Percentiles rank a stretch among this genome's conserved stretches.
Conservation (phyloP, 768 basidiomycete species). For the Tricholoma terreum region DNA sequence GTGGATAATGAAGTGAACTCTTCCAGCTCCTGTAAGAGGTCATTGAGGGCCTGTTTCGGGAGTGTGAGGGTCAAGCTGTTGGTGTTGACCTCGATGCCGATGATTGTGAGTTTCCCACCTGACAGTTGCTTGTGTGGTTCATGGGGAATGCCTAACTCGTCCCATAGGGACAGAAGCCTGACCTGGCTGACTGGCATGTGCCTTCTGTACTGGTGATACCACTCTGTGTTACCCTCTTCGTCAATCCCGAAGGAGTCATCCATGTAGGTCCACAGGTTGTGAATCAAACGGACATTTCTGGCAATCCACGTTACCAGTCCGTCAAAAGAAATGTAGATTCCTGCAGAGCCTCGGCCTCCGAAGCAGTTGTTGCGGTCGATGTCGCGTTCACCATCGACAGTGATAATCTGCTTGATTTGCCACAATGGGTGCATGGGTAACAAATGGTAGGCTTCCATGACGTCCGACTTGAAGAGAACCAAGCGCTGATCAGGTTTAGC, state of each 20-base stretch:
- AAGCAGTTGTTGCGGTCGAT: constrained; percentile 33
- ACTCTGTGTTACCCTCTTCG: constrained; percentile 13
- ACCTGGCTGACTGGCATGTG: background rate
- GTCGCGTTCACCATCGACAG: constrained; percentile 24
- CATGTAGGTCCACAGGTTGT: constrained; percentile 24
- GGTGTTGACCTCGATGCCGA: constrained; percentile 38
- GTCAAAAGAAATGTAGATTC: constrained; percentile 25
- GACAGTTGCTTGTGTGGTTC: constrained; percentile 36
- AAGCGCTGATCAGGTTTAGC: constrained; percentile 13
- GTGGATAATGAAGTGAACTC: constrained; percentile 1
- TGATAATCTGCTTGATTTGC: constrained; percentile 32
- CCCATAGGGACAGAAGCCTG: constrained; percentile 32
- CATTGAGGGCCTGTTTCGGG: background rate
- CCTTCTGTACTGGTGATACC: constrained; percentile 27
- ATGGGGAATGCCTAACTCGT: constrained; percentile 37
- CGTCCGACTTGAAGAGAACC: constrained; percentile 36
- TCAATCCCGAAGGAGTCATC: constrained; percentile 30
- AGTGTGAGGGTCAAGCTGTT: constrained; percentile 27
- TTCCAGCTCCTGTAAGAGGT: constrained; percentile 11
- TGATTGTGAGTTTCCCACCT: constrained; percentile 30
- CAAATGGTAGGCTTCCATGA: constrained; percentile 31
- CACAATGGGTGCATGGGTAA: constrained; percentile 12
- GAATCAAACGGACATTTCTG: constrained; percentile 14
- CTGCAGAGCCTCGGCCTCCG: constrained; percentile 24
- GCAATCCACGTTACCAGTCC: constrained; percentile 35